A percentile compares a stretch with the other conserved stretches of the same genome.
Evolutionary conservation across 2,329 filamentous ascomycete species (phyloP).

Genomic region (Colletotrichum falcatum): DNA sequence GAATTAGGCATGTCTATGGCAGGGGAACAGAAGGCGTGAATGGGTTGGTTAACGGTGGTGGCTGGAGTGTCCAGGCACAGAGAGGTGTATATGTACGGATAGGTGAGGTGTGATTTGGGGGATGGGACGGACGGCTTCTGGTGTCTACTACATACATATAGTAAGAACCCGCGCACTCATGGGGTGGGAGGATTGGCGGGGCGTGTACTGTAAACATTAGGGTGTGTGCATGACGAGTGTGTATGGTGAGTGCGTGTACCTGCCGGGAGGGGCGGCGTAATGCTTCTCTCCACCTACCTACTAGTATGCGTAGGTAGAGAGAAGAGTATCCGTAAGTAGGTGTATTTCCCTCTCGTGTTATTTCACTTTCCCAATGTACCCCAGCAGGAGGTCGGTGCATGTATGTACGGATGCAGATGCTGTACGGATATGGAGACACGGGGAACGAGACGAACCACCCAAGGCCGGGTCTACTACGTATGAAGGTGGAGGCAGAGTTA

Average conservation of each 20-base stretch:
- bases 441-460: slow-evolving; percentile 36
- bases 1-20: not conserved
- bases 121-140: slow-evolving; percentile 8
- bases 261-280: slow-evolving; percentile 6
- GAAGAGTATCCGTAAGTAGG: too few relatives aligned
- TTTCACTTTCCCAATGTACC: slow-evolving; percentile 32
- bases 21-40: not conserved
- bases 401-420: slow-evolving; percentile 13
- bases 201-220: not conserved
- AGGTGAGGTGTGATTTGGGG: slow-evolving; percentile 13
- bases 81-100: slow-evolving; percentile 18
- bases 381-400: slow-evolving; percentile 8
- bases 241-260: slow-evolving; percentile 2
- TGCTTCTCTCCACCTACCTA: not conserved
- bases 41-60: not conserved
- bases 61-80: slow-evolving; percentile 10
- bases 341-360: slow-evolving; percentile 8
- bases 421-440: slow-evolving; percentile 30
- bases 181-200: slow-evolving; percentile 18
- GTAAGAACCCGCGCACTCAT: slow-evolving; percentile 14
- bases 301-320: too few relatives aligned
- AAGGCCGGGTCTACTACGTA: slow-evolving; percentile 2
- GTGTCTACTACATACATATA: too few relatives aligned
- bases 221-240: not conserved
- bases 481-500: not conserved